Percentiles rank a stretch among this genome's conserved stretches.
phyloP scores from a whole-genome alignment of 148 eudicot species.

The Fagopyrum tataricum region DNA sequence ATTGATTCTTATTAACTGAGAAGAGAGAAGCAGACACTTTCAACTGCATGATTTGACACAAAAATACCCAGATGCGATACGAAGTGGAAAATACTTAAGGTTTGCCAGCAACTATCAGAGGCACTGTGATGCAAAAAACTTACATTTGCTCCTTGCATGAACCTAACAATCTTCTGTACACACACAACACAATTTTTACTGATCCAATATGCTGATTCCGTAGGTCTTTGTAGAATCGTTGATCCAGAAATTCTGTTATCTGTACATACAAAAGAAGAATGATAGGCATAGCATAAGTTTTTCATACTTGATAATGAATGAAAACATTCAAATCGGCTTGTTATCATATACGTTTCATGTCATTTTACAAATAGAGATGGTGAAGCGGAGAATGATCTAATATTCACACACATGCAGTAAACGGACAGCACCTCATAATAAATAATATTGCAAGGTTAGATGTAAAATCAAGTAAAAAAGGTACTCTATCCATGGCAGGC shows the following conservation, averaged over 20 bases:
- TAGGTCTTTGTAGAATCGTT: constrained; percentile 82
- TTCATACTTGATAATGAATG: background rate
- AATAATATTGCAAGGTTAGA: background rate
- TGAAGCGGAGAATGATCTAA: background rate
- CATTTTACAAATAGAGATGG: background rate
- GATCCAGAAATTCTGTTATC: constrained; percentile 74
- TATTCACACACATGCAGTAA: background rate
- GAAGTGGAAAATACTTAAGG: constrained; percentile 27
- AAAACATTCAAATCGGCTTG: background rate
- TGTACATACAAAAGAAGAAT: constrained; percentile 21
- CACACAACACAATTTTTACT: constrained; percentile 57
- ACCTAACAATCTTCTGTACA: constrained; percentile 68
- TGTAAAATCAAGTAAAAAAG: background rate
- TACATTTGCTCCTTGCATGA: constrained; percentile 95
- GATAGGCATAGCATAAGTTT: background rate
- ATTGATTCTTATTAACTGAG: background rate
- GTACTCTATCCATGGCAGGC: background rate
- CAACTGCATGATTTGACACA: background rate
- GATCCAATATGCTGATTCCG: constrained; percentile 64
- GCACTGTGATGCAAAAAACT: constrained; percentile 26
- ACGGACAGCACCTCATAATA: background rate
- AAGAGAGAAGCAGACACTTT: background rate
- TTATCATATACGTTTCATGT: background rate
- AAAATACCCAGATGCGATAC: background rate
- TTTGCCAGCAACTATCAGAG: constrained; percentile 1